Conservation (phyloP, 2,329 filamentous ascomycete genomes). For the Chalaropsis ovoidea region DNA sequence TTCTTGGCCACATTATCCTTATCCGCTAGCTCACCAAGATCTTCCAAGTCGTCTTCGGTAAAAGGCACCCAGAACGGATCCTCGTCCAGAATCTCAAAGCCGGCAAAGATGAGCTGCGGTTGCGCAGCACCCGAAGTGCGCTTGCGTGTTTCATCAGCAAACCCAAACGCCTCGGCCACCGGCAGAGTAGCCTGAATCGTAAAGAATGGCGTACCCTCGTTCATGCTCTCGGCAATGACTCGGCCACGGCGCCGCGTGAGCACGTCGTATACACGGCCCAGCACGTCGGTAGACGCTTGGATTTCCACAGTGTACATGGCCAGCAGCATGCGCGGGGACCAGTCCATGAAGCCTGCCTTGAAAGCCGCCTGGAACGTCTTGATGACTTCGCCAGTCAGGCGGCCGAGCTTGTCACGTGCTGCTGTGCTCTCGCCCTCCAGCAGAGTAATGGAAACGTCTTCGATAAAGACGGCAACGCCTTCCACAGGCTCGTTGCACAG, state of each 20-base stretch:
- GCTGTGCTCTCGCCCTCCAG: conserved; percentile 46
- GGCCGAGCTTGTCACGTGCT: conserved; percentile 43
- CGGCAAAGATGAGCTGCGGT: conserved; percentile 86
- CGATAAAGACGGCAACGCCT: conserved; percentile 81
- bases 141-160: conserved; percentile 93
- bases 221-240: conserved; percentile 82
- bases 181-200: conserved; percentile 81
- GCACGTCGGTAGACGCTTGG: conserved; percentile 88
- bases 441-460: conserved; percentile 58
- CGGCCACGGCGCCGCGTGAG: conserved; percentile 85
- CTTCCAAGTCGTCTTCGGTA: conserved; percentile 92
- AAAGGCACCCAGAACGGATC: conserved; percentile 97
- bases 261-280: conserved; percentile 93
- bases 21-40: conserved; percentile 87
- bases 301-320: conserved; percentile 99
- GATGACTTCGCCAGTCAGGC: conserved; percentile 87
- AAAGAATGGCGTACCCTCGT: conserved; percentile 93
- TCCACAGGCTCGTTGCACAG: conserved; percentile 89
- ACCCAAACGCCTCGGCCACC: conserved; percentile 91
- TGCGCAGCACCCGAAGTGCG: conserved; percentile 80
- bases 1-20: conserved; percentile 90
- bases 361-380: conserved; percentile 79
- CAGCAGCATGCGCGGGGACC: conserved; percentile 87
- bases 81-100: conserved; percentile 85
- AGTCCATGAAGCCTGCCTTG: conserved; percentile 78